phyloP scores from a whole-genome alignment of 2,329 filamentous ascomycete species.

The Aspergillus ustus region DNA sequence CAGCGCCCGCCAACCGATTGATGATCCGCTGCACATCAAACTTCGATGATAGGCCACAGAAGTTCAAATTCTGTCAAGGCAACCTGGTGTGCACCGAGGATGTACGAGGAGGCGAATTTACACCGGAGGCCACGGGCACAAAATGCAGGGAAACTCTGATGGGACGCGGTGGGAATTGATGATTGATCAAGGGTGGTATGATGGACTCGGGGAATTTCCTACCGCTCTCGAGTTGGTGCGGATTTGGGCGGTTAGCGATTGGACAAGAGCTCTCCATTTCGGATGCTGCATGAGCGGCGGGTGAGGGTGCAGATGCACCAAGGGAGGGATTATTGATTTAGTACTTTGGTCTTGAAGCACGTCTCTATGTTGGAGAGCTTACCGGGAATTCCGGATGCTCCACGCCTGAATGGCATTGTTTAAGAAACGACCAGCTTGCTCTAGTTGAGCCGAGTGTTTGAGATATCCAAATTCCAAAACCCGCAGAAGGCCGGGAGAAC shows the following conservation, averaged over 20 bases:
- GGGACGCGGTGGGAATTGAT: conserved; percentile 12
- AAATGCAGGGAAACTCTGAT: conserved; percentile 18
- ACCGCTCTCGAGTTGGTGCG: conserved; percentile 18
- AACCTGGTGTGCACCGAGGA: conserved; percentile 18
- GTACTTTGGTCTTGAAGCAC: not conserved
- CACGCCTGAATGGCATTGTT: conserved; percentile 4
- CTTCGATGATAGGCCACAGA: conserved; percentile 17
- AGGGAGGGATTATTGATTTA: conserved; percentile 1
- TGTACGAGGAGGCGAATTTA: conserved; percentile 15
- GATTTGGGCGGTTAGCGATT: conserved; percentile 28
- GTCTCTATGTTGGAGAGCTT: not conserved
- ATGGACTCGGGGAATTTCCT: conserved; percentile 18
- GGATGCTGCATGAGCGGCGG: conserved; percentile 14
- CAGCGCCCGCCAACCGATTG: conserved; percentile 16
- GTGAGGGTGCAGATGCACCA: conserved; percentile 11
- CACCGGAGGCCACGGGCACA: conserved; percentile 14
- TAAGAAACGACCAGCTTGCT: not conserved
- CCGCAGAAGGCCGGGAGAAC: not conserved
- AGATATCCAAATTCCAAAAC: not conserved
- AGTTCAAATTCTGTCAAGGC: conserved; percentile 13
- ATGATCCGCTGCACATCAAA: conserved; percentile 8
- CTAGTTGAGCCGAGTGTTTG: not conserved
- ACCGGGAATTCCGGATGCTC: not conserved
- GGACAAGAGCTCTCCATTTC: conserved; percentile 21
- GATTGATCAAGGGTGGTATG: conserved; percentile 17